A percentile compares a stretch with the other conserved stretches of the same genome.
Evolutionary conservation across 495 filamentous ascomycete genomes (phyloP).

Genomic region (Friedmanniomyces simplex): DNA sequence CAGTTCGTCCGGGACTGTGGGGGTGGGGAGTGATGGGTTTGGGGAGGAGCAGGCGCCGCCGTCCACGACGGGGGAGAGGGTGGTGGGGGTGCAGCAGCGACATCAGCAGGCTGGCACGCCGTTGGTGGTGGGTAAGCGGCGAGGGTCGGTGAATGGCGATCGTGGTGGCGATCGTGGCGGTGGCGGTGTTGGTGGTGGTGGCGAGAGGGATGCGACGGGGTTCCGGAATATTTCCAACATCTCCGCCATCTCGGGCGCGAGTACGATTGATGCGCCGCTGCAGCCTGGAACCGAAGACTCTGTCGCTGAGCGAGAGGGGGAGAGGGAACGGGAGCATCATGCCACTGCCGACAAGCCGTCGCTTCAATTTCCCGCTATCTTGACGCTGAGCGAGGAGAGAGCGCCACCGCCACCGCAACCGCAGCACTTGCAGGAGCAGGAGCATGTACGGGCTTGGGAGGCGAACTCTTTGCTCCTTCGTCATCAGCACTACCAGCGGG

Average conservation of each 20-base stretch:
- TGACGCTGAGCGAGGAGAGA: no score
- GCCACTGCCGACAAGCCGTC: no score
- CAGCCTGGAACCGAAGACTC: not conserved
- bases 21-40: not conserved
- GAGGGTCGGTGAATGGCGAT: not conserved
- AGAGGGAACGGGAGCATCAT: no score
- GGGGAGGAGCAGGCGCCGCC: conserved; percentile 2
- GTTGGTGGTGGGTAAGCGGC: conserved; percentile 1
- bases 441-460: no score
- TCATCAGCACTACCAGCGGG: not conserved
- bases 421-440: no score
- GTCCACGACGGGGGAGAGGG: not conserved
- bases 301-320: not conserved
- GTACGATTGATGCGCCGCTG: conserved; percentile 20
- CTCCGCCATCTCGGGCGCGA: conserved; percentile 15
- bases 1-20: not conserved
- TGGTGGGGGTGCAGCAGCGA: not conserved
- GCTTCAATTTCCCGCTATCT: no score
- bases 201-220: conserved; percentile 1
- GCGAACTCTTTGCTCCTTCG: no score
- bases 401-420: no score
- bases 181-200: not conserved
- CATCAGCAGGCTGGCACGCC: not conserved
- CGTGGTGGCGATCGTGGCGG: no score
- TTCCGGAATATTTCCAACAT: conserved; percentile 10